Base-by-base conservation (phyloP, 208 protist species). In the Acanthamoeba divionensis region DNA sequence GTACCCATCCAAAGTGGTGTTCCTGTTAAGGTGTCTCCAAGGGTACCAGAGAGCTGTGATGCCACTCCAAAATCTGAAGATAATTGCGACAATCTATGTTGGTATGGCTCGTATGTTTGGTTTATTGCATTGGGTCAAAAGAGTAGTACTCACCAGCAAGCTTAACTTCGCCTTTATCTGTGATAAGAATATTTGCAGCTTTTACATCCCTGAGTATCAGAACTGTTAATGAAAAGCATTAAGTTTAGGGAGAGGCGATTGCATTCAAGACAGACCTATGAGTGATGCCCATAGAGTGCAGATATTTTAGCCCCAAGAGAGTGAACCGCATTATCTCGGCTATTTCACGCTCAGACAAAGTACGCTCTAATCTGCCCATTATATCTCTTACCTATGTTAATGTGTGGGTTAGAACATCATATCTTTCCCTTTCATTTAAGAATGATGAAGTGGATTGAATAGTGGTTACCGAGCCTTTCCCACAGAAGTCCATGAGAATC, bases 401-500 rank as follows among this genome's bases (percentile, higher is more conserved):
- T 31, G 5, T 5, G 26, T 31, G 5, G 26, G 55, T 24, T 63
- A 29, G n/a, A 63, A 63, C 5, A 29, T 29, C 55, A 31, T 6
- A 31, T 63, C n/a, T n/a, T n/a, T n/a, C n/a, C n/a, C n/a, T n/a
- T n/a, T n/a, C 55, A 63, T 63, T 24, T 63, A 29, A 1, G 26
- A 63, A 1, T 29, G 63, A 71, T 71, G 41, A 36, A 71, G n/a
- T 7, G 15, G 18, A 18, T 2, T 2, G 36, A 36, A 71, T 15
- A 2, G 36, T 41, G 36, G 38, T 41, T 85, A 85, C 75, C 15
- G 75, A 85, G 10, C 75, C 75, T 24, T 85, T 85, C 52, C 75
- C 52, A 36, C 75, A 85, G 36, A 66, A 85, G n/a, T 85, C 75
- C 75, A 85, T 85, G 29, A 85, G 21, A 24, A 85, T 85, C 71